A percentile compares a stretch with the other conserved stretches of the same genome.
Conservation (phyloP, 441 rosid genomes). For the Omphalea diandra region DNA sequence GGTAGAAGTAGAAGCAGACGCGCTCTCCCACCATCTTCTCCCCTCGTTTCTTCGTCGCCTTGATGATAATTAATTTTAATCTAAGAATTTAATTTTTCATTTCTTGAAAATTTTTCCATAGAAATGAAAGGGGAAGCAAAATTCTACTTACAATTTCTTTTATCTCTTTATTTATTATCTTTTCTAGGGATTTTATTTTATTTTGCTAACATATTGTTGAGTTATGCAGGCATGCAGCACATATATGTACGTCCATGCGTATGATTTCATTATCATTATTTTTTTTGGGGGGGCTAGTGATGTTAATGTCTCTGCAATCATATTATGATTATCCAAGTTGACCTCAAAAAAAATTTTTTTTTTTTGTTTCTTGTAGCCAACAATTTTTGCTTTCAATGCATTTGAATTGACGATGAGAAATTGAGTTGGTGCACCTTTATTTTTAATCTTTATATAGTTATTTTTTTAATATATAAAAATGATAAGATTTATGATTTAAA, state of each 20-base stretch:
- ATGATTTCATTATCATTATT: not conserved
- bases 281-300: not conserved
- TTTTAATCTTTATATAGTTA: not conserved
- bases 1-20: constrained; percentile 83
- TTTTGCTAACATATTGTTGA: constrained; percentile 31
- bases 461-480: too few relatives aligned
- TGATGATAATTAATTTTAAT: constrained; percentile 18
- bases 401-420: not conserved
- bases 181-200: constrained; percentile 17
- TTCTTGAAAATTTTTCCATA: constrained; percentile 17
- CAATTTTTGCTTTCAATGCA: not conserved
- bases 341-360: not conserved
- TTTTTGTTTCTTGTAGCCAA: constrained; percentile 7
- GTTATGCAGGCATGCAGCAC: constrained; percentile 19
- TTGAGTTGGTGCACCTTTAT: not conserved
- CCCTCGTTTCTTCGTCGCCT: constrained; percentile 47
- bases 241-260: constrained; percentile 29
- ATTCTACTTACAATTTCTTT: constrained; percentile 4
- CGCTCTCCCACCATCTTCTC: constrained; percentile 54
- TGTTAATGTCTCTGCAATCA: constrained; percentile 22
- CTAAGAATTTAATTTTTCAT: constrained; percentile 14
- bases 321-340: not conserved
- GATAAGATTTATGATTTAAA: too few relatives aligned
- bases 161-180: constrained; percentile 15
- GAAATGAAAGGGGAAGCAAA: constrained; percentile 24